phyloP scores from a whole-genome alignment of 352 stramenopile genomes.

The Globisporangium perplexum region DNA sequence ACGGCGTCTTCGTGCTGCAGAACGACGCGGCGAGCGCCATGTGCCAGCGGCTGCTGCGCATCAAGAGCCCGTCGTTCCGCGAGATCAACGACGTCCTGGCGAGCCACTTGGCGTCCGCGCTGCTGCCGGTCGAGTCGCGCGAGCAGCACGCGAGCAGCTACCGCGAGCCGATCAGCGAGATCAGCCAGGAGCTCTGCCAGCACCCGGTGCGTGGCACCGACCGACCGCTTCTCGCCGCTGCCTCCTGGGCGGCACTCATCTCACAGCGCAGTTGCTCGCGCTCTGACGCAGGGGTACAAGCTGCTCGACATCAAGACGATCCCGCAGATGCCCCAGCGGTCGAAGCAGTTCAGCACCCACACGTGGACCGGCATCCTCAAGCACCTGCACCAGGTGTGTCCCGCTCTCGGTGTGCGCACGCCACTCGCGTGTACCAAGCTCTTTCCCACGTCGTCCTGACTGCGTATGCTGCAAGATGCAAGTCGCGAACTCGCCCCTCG shows the following conservation, averaged over 20 bases:
- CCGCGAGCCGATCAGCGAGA: constrained; percentile 27
- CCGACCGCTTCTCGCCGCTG: background rate
- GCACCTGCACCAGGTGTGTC: constrained; percentile 54
- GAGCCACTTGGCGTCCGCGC: constrained; percentile 45
- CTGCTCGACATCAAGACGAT: constrained; percentile 67
- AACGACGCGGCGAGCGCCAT: constrained; percentile 60
- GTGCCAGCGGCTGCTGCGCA: constrained; percentile 48
- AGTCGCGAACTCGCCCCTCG: constrained; percentile 44
- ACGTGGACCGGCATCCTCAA: constrained; percentile 73
- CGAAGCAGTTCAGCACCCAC: constrained; percentile 68
- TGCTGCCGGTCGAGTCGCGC: constrained; percentile 28
- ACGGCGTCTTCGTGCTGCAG: constrained; percentile 67
- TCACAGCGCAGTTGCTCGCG: background rate
- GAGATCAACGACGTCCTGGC: constrained; percentile 62
- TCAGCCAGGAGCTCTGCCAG: constrained; percentile 43
- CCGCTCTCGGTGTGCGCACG: background rate
- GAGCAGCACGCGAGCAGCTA: background rate
- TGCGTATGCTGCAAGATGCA: constrained; percentile 36
- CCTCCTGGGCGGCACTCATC: background rate
- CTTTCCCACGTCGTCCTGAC: too few species aligned
- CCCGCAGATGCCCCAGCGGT: constrained; percentile 58
- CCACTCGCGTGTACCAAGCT: too few species aligned
- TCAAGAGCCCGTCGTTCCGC: constrained; percentile 52
- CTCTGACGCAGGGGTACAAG: constrained; percentile 44
- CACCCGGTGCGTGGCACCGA: constrained; percentile 33